Conservation (phyloP, 305 asterid genomes). For the Andrographis paniculata region DNA sequence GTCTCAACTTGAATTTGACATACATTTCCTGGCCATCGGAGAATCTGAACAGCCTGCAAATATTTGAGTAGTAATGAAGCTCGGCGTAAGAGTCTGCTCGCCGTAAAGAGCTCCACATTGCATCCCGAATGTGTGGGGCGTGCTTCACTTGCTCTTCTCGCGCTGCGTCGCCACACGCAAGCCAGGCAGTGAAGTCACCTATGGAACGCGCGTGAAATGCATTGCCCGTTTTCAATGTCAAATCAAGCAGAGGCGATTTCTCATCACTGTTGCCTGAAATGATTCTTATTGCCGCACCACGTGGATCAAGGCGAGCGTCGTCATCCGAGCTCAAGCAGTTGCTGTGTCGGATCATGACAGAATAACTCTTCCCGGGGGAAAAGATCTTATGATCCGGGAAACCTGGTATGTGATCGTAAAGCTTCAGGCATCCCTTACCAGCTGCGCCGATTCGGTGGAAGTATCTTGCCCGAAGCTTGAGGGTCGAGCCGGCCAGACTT, state of each 20-base stretch:
- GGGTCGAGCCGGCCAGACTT: slow-evolving; percentile 47
- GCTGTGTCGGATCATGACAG: slow-evolving; percentile 50
- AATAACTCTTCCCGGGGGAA: slow-evolving; percentile 30
- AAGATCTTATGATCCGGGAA: slow-evolving; percentile 49
- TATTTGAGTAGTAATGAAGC: slow-evolving; percentile 57
- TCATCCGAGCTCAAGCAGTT: slow-evolving; percentile 66
- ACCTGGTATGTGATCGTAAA: slow-evolving; percentile 29
- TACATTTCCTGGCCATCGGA: slow-evolving; percentile 44
- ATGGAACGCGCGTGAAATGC: slow-evolving; percentile 57
- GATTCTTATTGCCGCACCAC: slow-evolving; percentile 59
- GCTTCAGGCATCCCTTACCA: slow-evolving; percentile 38
- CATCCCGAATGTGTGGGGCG: slow-evolving; percentile 51
- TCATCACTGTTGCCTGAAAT: slow-evolving; percentile 23
- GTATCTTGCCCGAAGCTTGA: slow-evolving; percentile 41
- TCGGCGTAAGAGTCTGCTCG: slow-evolving; percentile 38
- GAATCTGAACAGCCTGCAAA: slow-evolving; percentile 43
- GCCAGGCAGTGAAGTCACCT: slow-evolving; percentile 65
- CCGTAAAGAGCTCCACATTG: slow-evolving; percentile 57
- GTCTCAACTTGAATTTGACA: slow-evolving; percentile 54
- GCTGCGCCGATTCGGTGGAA: slow-evolving; percentile 57
- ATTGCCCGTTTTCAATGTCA: slow-evolving; percentile 52
- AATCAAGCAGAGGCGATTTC: slow-evolving; percentile 31
- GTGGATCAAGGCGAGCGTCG: slow-evolving; percentile 59
- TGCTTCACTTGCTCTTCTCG: slow-evolving; percentile 57
- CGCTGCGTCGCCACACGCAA: slow-evolving; percentile 55